Evolutionary conservation across 2,329 filamentous ascomycete genomes (phyloP).

Genomic region (Ambrosiella xylebori): DNA sequence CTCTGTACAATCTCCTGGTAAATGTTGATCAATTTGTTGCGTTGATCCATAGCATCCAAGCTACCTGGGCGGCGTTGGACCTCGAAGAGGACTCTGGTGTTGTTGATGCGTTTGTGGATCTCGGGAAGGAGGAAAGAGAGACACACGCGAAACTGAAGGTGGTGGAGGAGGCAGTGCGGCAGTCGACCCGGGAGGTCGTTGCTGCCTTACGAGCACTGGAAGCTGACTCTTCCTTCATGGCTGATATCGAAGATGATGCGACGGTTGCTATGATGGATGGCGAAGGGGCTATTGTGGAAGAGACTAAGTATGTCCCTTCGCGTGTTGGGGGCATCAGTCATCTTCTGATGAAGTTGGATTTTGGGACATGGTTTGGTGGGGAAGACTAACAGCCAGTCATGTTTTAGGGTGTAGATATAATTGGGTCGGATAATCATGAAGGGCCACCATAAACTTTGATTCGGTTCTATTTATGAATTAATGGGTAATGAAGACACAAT

Average conservation of each 20-base stretch:
- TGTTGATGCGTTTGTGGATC: constrained; percentile 55
- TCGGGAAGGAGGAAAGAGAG: constrained; percentile 53
- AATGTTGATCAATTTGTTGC: constrained; percentile 71
- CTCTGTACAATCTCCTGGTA: constrained; percentile 48
- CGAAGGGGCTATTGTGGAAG: constrained; percentile 22
- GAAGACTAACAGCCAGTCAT: constrained; percentile 11
- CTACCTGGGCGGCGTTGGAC: constrained; percentile 61
- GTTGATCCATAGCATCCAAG: constrained; percentile 56
- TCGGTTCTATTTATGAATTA: not conserved
- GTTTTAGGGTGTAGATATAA: not conserved
- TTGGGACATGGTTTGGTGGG: constrained; percentile 38
- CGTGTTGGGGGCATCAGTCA: constrained; percentile 67
- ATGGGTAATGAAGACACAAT: not conserved
- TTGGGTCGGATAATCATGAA: not conserved
- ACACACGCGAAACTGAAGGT: constrained; percentile 46
- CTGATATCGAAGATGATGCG: constrained; percentile 24
- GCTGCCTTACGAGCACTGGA: constrained; percentile 31
- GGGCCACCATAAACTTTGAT: not conserved
- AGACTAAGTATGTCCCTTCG: constrained; percentile 43
- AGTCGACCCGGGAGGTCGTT: constrained; percentile 51
- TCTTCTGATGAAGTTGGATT: constrained; percentile 80
- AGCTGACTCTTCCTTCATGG: constrained; percentile 27
- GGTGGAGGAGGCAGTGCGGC: constrained; percentile 47
- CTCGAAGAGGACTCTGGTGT: constrained; percentile 70
- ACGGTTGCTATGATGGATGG: constrained; percentile 21